Base-by-base conservation (phyloP, 768 basidiomycete species). In the Podaxis mareebaensis region DNA sequence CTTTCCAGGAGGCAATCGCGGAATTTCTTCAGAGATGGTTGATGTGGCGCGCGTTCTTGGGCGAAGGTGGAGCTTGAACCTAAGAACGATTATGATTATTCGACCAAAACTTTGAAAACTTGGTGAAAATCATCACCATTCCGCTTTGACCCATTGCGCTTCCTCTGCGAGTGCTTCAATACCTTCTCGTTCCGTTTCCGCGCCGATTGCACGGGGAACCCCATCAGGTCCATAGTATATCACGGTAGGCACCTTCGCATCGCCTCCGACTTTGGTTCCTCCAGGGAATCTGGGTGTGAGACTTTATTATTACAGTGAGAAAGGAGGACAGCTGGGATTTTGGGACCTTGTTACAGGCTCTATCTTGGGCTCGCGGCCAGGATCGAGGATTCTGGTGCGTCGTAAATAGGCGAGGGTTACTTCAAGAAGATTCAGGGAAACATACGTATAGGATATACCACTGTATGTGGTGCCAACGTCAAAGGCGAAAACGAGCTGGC, bases 171-270 rank as follows among this genome's bases (percentile, higher is more conserved):
- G 65, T 52, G 78, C 77, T 0, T 76, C 65, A 3, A 75, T 70
- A 36, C 73, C 71, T 56, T 79, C 79, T 22, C 72, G 70, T 7
- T 70, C 61, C 0, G 83, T 79, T 64, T 82, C 81, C 0, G 79
- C 80, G 0, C 83, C 83, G 5, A 76, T 67, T 0, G 80, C 83
- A 30, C 67, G 73, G 1, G 78, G 70, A 0, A 20, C 12, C 2
- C 80, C 81, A 15, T 72, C 54, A 4, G 56, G 46, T 62, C 82
- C 81, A 61, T 84, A 84, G 58, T 78, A 80, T 20, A 84, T 61
- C 20, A 81, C 67, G 0, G 80, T 77, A 0, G 80, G 83, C 39
- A 84, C 78, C 60, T 82, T 83, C 30, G 74, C 75, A 54, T 79
- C 75, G 2, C 78, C 77, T 0, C 76, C 76, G 10, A 73, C 68